Evolutionary conservation across 139 green algal genomes (phyloP), one percentile per base, ranked within the genome.

Genomic region (Micractinium sp.): DNA sequence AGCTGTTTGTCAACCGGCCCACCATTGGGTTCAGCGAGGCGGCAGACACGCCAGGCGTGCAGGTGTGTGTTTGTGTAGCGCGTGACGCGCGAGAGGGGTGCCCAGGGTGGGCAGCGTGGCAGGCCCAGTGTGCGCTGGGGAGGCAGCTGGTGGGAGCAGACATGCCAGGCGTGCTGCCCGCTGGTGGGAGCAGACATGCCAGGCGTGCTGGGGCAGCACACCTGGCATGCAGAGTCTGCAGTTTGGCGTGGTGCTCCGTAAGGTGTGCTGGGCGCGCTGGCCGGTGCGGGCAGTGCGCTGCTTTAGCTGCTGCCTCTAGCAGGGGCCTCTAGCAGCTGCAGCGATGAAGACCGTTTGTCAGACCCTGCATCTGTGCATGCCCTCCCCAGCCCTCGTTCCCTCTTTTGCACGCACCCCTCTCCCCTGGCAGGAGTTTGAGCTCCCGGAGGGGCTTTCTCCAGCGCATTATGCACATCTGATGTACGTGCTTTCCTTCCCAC

Each of bases 11-110:
- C 56, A 84, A 88, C 93, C 87, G 82, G 27, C 91, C 89, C 7
- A 92, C 89, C 39, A 92, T 97, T 38, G 92, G 90, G 31, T 91
- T 91, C 31, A 73, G 56, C 9, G 92, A 95, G 74, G 93, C 93
- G 4, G 81, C 87, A 22, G 87, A 92, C 60, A 85, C 92, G 22
- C 75, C 95, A 1, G 88, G 89, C 31, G 89, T 92, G 18, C 93
- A 87, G 83, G 83, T 80, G 67, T 5, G 38, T 39, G 75, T 12
- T 81, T 15, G 16, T 31, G n/a, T 39, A 31, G 27, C n/a, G n/a
- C n/a, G 69, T 76, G 69, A 35, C 67, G 18, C 67, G 20, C 19
- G 20, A 74, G n/a, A 56, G 47, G 47, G 47, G 7, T 9, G 47
- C 47, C 47, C 9, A 5, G 47, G 47, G 69, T 76, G 69, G 69